Evolutionary conservation across 306 rosid genomes (phyloP), one percentile per base, ranked within the genome.

Genomic region (Vigna unguiculata): DNA sequence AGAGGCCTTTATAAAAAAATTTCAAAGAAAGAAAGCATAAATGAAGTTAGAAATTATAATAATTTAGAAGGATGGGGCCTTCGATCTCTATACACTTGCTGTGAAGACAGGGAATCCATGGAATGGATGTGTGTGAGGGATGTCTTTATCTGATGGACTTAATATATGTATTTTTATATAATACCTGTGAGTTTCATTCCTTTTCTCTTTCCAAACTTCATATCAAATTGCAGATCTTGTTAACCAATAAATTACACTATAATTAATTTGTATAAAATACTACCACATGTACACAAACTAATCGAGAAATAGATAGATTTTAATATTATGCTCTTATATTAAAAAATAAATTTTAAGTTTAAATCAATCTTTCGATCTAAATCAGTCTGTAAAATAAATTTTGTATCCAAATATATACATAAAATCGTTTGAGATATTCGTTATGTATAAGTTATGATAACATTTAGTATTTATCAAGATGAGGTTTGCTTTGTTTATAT

Each of bases 61-160:
- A 34, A 32, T n/a, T 32, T 32, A 32, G 6, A 32, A 32, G 7
- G 32, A 69, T 45, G 81, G 69, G 69, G 48, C 25, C 66, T 8
- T 81, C 17, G 8, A 51, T 76, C 74, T 81, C 59, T 28, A 54
- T 58, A 24, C 7, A 15, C 57, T 74, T 64, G 70, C 69, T 40
- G 65, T 41, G 1, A 67, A 75, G 71, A 51, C 2, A 45, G 63
- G 75, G 80, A 74, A 65, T 70, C 72, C 22, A 45, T 61, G 54
- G 53, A 59, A 61, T 45, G 36, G 58, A 69, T 62, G 75, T 70
- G 66, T 69, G 54, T 32, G 71, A 70, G 16, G 88, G 38, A 63
- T 80, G 91, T 83, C 87, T 48, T 66, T 80, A 52, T 82, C 85
- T 75, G 57, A 73, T 83, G 82, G 86, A 83, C 83, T 74, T 77